These are phyloP conservation scores for Lactarius psammicola DNA, from an alignment of 768 basidiomycete genomes.

Conservation along the genomic window DNA sequence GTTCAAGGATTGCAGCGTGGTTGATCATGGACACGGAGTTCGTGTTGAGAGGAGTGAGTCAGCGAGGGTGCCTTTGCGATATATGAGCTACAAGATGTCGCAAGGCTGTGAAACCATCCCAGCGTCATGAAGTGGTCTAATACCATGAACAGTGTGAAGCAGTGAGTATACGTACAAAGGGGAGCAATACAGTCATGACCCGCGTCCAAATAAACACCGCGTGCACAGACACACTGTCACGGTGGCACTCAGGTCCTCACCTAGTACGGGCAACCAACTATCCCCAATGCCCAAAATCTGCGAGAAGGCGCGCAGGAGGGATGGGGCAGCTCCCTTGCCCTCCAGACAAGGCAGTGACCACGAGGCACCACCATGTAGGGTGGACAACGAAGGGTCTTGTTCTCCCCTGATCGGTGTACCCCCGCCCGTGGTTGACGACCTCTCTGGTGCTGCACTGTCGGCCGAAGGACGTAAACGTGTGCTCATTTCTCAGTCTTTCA, in stretches of 20 bases:
- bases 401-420: slow-evolving; percentile 21
- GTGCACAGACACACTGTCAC: neutral
- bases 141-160: neutral
- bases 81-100: slow-evolving; percentile 10
- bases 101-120: slow-evolving; percentile 5
- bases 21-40: slow-evolving; percentile 23
- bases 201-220: neutral
- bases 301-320: slow-evolving; percentile 49
- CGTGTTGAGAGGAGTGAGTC: neutral
- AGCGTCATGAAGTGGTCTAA: slow-evolving; percentile 4
- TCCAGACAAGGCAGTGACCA: slow-evolving; percentile 25
- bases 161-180: neutral
- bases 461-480: slow-evolving; percentile 21
- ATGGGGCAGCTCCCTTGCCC: slow-evolving; percentile 13
- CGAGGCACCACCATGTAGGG: slow-evolving; percentile 19
- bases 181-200: neutral
- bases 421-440: slow-evolving; percentile 24
- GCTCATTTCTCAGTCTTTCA: slow-evolving; percentile 3
- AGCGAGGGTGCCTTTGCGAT: neutral
- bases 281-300: slow-evolving; percentile 49
- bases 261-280: neutral
- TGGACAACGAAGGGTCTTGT: slow-evolving; percentile 27
- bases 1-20: slow-evolving; percentile 21
- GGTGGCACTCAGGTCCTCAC: neutral
- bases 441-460: slow-evolving; percentile 23